These are phyloP conservation scores for Handroanthus guayacan DNA, from an alignment of 257 asterid genomes.

Conservation along the genomic window DNA sequence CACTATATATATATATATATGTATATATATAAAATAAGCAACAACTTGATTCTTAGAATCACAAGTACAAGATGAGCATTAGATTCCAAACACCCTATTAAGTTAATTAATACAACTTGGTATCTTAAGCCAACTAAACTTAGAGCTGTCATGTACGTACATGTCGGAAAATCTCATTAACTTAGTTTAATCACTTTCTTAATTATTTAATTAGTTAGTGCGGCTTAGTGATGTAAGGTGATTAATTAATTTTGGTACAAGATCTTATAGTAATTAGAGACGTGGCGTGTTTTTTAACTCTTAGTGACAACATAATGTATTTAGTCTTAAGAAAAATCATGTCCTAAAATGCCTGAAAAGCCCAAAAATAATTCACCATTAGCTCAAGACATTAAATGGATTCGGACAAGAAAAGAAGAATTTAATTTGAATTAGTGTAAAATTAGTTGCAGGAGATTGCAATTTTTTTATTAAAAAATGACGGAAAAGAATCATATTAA, in stretches of 20 bases:
- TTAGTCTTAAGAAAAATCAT: neutral
- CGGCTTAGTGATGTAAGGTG: constrained; percentile 11
- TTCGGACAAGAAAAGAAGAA: too few relatives aligned
- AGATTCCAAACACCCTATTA: constrained; percentile 22
- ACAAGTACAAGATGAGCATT: neutral
- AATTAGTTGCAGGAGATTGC: too few relatives aligned
- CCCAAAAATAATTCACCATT: too few relatives aligned
- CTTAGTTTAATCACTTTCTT: neutral
- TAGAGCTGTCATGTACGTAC: constrained; percentile 12
- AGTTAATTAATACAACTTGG: neutral
- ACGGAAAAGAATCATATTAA: too few relatives aligned
- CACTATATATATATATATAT: neutral
- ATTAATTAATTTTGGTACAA: neutral
- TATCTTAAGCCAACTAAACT: constrained; percentile 23
- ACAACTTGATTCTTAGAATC: neutral
- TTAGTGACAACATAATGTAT: neutral
- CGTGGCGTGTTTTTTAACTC: neutral
- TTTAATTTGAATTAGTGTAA: too few relatives aligned
- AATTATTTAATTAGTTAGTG: neutral
- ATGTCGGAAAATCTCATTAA: neutral
- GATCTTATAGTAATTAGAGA: neutral
- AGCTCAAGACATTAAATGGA: too few relatives aligned
- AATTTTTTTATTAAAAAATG: too few relatives aligned
- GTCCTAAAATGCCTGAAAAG: too few relatives aligned
- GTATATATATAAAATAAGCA: neutral